Percentiles rank a stretch among this genome's conserved stretches.
Conservation (phyloP, 148 eudicot species). For the Rheum nobile region DNA sequence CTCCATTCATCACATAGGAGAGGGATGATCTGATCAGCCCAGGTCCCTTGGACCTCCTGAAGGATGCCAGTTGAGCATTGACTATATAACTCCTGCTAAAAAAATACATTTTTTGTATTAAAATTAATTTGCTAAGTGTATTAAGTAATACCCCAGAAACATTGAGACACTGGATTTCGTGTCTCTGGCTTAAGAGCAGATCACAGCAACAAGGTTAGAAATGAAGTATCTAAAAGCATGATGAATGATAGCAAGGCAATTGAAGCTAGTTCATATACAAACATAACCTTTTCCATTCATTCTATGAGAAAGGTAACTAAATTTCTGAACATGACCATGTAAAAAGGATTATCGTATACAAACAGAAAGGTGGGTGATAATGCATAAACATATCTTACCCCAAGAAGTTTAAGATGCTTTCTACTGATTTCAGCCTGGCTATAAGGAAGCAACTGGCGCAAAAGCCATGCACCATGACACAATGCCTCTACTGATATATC, state of each 20-base stretch:
- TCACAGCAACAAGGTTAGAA: neutral
- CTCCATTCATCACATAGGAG: constrained; percentile 87
- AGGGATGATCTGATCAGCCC: constrained; percentile 67
- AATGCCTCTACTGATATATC: constrained; percentile 73
- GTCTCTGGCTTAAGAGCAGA: neutral
- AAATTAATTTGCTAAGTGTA: neutral
- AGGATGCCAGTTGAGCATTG: constrained; percentile 27
- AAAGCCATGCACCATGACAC: constrained; percentile 98
- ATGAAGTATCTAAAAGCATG: neutral
- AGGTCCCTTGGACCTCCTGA: constrained; percentile 58
- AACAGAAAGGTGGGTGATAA: neutral
- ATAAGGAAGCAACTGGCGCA: constrained; percentile 92
- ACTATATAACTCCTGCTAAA: neutral
- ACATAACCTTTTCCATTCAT: constrained; percentile 1
- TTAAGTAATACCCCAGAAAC: neutral
- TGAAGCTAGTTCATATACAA: neutral
- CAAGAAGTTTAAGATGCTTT: constrained; percentile 55
- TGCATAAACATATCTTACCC: constrained; percentile 31
- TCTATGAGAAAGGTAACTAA: neutral
- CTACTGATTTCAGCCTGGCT: constrained; percentile 65
- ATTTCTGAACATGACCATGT: neutral
- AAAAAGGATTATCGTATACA: neutral
- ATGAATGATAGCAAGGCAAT: neutral
- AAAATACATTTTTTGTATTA: neutral
- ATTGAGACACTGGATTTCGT: neutral